Evolutionary conservation across 2,329 filamentous ascomycete species (phyloP).

Genomic region (Emmonsiellopsis sp.): DNA sequence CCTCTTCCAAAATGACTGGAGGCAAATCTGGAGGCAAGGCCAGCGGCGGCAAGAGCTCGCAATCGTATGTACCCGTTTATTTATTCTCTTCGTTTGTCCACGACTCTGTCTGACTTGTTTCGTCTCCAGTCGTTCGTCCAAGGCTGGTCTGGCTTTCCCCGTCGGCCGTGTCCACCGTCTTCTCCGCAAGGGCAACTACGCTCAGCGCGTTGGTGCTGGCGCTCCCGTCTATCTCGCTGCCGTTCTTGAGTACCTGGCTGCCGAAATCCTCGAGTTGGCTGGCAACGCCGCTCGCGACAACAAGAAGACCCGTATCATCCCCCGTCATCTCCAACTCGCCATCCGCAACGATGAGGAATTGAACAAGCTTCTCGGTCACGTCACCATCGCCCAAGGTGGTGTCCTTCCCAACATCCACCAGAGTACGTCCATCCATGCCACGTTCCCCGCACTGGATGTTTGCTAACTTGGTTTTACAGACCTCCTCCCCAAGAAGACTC

Average conservation of each 20-base stretch:
- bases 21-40: conserved; percentile 99
- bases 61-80: conserved; percentile 65
- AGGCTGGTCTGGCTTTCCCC: conserved; percentile 97
- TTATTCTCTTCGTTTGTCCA: conserved; percentile 5
- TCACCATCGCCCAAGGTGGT: conserved; percentile 96
- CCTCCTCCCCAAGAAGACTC: conserved; percentile 98
- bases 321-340: conserved; percentile 95
- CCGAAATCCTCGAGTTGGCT: conserved; percentile 97
- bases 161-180: conserved; percentile 99
- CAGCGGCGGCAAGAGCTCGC: conserved; percentile 96
- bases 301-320: conserved; percentile 99
- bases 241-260: conserved; percentile 95
- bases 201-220: conserved; percentile 97
- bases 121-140: conserved; percentile 75
- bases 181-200: conserved; percentile 98
- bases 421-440: conserved; percentile 53
- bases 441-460: not conserved
- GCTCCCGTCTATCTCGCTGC: conserved; percentile 95
- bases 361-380: conserved; percentile 96
- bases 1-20: conserved; percentile 89
- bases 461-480: conserved; percentile 51
- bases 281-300: conserved; percentile 98
- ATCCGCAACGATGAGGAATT: conserved; percentile 99
- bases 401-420: conserved; percentile 95
- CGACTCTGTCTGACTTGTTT: conserved; percentile 1